Evolutionary conservation across 1,284 basidiomycete genomes (phyloP).

Genomic region (Tilletia horrida): DNA sequence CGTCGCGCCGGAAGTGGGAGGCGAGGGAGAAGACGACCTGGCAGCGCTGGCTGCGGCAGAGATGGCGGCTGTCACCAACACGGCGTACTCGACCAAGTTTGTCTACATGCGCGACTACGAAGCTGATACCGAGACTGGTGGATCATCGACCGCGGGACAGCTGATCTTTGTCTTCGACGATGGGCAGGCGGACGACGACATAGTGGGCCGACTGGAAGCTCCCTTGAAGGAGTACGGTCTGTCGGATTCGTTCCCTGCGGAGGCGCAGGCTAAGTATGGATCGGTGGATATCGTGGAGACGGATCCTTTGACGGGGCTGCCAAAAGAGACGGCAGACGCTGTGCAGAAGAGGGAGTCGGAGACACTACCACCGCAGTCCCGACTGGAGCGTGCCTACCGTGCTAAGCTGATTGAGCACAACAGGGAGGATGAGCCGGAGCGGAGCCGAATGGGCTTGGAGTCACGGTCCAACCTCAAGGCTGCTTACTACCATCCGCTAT

Average conservation of each 20-base stretch:
- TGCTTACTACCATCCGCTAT: constrained; percentile 49
- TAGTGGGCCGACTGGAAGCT: constrained; percentile 19
- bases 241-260: constrained; percentile 17
- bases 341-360: constrained; percentile 19
- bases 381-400: constrained; percentile 36
- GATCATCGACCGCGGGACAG: constrained; percentile 32
- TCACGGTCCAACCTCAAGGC: constrained; percentile 27
- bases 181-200: constrained; percentile 30
- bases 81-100: constrained; percentile 35
- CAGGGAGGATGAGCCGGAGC: constrained; percentile 33
- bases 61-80: constrained; percentile 25
- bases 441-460: constrained; percentile 25
- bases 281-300: constrained; percentile 23
- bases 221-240: constrained; percentile 26
- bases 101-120: constrained; percentile 44
- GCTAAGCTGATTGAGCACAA: constrained; percentile 31
- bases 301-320: constrained; percentile 25
- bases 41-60: background rate
- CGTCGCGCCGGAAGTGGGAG: constrained; percentile 18
- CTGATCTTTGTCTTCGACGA: constrained; percentile 41
- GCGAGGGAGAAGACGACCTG: constrained; percentile 20
- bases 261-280: background rate
- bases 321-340: constrained; percentile 10
- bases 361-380: constrained; percentile 39
- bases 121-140: constrained; percentile 31